phyloP scores from a whole-genome alignment of 805 yeast species.

The Hanseniaspora taiwanica region DNA sequence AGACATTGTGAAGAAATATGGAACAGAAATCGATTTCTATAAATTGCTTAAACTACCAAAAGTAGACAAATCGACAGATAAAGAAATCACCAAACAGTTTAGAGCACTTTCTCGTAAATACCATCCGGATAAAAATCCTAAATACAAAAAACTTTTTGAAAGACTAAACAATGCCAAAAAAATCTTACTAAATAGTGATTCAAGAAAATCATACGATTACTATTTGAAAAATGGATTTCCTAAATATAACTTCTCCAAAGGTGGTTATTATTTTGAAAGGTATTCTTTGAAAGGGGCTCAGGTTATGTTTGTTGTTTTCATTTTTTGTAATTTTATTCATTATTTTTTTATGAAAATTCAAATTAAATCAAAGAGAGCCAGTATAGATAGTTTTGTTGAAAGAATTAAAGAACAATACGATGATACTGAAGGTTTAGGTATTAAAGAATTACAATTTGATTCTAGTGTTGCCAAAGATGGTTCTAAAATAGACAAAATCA shows the following conservation, averaged over 20 bases:
- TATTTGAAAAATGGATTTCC: slow-evolving; percentile 81
- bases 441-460: slow-evolving; percentile 29
- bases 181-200: slow-evolving; percentile 48
- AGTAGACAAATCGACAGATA: slow-evolving; percentile 29
- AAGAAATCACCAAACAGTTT: slow-evolving; percentile 52
- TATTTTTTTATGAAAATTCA: slow-evolving; percentile 40
- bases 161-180: slow-evolving; percentile 64
- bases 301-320: slow-evolving; percentile 37
- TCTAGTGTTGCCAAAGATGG: slow-evolving; percentile 29
- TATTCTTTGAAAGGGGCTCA: slow-evolving; percentile 39
- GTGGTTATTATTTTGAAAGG: slow-evolving; percentile 40
- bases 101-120: slow-evolving; percentile 54
- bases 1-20: slow-evolving; percentile 49
- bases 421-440: slow-evolving; percentile 43
- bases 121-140: slow-evolving; percentile 74
- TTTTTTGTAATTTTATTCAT: slow-evolving; percentile 45
- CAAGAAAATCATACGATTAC: slow-evolving; percentile 68
- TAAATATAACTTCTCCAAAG: slow-evolving; percentile 53
- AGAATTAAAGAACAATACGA: slow-evolving; percentile 38
- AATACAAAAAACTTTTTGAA: slow-evolving; percentile 45
- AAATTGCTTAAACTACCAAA: slow-evolving; percentile 42
- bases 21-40: slow-evolving; percentile 51
- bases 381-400: slow-evolving; percentile 38
- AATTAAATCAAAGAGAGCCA: slow-evolving; percentile 41
- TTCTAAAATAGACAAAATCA: slow-evolving; percentile 35